phyloP scores from a whole-genome alignment of 2,329 filamentous ascomycete species.

The Bisporella sp. region DNA sequence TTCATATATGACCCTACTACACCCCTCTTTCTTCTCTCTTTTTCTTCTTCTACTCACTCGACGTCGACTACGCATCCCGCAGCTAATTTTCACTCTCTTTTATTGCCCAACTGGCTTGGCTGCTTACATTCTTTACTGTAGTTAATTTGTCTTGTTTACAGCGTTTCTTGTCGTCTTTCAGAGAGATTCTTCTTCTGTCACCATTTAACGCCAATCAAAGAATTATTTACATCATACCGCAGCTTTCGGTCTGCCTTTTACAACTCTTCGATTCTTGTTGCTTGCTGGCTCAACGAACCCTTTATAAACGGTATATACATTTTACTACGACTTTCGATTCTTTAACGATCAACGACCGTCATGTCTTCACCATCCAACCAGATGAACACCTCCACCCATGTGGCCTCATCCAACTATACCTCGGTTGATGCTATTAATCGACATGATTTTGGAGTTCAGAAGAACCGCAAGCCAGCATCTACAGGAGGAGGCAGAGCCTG shows the following conservation, averaged over 20 bases:
- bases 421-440: conserved; percentile 47
- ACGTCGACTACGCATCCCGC: conserved; percentile 27
- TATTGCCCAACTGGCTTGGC: conserved; percentile 46
- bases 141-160: conserved; percentile 23
- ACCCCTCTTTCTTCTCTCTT: conserved; percentile 12
- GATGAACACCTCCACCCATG: conserved; percentile 27
- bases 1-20: conserved; percentile 23
- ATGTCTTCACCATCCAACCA: conserved; percentile 27
- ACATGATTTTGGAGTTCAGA: conserved; percentile 53
- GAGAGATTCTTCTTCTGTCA: conserved; percentile 10
- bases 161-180: conserved; percentile 23
- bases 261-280: conserved; percentile 24
- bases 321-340: conserved; percentile 10
- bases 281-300: conserved; percentile 25
- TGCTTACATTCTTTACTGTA: conserved; percentile 43
- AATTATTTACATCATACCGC: conserved; percentile 37
- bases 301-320: conserved; percentile 13
- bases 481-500: conserved; percentile 73
- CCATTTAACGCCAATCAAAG: conserved; percentile 9
- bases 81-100: conserved; percentile 36
- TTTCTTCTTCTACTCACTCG: conserved; percentile 23
- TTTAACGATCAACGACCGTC: conserved; percentile 21
- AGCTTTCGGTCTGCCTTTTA: conserved; percentile 36
- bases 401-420: conserved; percentile 22
- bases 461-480: conserved; percentile 61